Conservation (phyloP, 768 basidiomycete genomes). For the Lepiota subincarnata region DNA sequence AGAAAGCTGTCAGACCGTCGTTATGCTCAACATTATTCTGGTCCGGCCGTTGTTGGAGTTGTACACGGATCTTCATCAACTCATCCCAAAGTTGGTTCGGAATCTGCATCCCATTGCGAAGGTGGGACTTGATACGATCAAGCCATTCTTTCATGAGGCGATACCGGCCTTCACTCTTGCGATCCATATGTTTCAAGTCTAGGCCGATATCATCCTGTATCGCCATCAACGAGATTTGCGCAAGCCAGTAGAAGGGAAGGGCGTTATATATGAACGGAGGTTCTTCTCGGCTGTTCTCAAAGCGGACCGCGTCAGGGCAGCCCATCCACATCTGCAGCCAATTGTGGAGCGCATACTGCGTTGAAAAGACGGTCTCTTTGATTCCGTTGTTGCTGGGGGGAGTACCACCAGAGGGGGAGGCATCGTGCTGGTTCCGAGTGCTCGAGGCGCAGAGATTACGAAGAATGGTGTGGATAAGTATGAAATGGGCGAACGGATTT, state of each 20-base stretch:
- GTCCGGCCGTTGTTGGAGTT: conserved; percentile 15
- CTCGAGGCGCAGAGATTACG: conserved; percentile 31
- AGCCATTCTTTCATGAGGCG: conserved; percentile 48
- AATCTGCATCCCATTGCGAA: conserved; percentile 38
- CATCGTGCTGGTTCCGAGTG: conserved; percentile 10
- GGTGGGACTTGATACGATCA: conserved; percentile 40
- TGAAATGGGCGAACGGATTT: conserved; percentile 41
- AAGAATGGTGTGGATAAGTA: conserved; percentile 43
- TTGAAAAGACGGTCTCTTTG: conserved; percentile 20
- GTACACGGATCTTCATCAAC: conserved; percentile 36
- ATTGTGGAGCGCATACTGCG: conserved; percentile 53
- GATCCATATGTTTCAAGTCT: conserved; percentile 15
- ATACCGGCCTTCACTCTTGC: conserved; percentile 34
- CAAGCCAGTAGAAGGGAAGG: conserved; percentile 62
- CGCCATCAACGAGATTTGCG: conserved; percentile 48
- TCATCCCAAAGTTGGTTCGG: conserved; percentile 47
- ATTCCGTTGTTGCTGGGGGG: conserved; percentile 7
- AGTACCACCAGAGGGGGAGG: conserved; percentile 3
- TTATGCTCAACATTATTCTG: background rate
- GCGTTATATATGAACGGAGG: conserved; percentile 40
- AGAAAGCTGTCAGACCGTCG: conserved; percentile 2
- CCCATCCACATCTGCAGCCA: conserved; percentile 56
- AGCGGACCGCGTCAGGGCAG: conserved; percentile 29
- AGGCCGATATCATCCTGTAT: conserved; percentile 41
- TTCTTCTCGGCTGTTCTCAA: conserved; percentile 24